Evolutionary conservation across 495 filamentous ascomycete genomes (phyloP), one percentile per base, ranked within the genome.

Genomic region (Daldinia childiae): DNA sequence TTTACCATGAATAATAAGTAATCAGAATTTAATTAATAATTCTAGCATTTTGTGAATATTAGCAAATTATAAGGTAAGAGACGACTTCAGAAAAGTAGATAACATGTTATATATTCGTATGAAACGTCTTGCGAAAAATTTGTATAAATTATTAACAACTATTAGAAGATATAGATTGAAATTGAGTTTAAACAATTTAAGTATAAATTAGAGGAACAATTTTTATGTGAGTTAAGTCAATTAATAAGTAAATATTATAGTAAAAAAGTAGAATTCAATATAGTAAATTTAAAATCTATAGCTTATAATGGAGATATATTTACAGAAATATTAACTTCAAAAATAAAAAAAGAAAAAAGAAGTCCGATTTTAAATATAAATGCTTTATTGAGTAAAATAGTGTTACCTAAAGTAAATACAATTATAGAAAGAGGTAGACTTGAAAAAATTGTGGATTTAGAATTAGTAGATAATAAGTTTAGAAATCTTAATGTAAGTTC

Each of bases 281-380:
- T n/a, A n/a, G n/a, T n/a, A n/a, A n/a, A n/a, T n/a, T n/a, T n/a
- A 52, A 62, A 62, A 62, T 64, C 54, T 64, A 56, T 64, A 56
- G 50, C 62, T 54, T 43, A 43, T 64, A 64, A 64, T 64, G 62
- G 38, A 43, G 62, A 56, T 56, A 56, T 56, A 64, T 56, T 58
- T 56, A 56, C 54, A 56, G 50, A 57, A 32, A 56, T 64, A 64
- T 64, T 64, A 62, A 62, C 54, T 36, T 41, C 38, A 19, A 64
- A 58, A 58, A 27, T 64, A 36, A 68, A 61, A 64, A 70, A 71
- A 72, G 43, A 72, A 72, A 66, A 36, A 58, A 66, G 58, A 62
- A 48, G 30, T 72, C 24, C 39, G 15, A 50, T 60, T 60, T 43
- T 64, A 17, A 62, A 32, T n/a, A 62, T 62, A 52, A 62, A 62